Conservation (phyloP, 2,329 filamentous ascomycete genomes). For the Cordyceps farinosa region DNA sequence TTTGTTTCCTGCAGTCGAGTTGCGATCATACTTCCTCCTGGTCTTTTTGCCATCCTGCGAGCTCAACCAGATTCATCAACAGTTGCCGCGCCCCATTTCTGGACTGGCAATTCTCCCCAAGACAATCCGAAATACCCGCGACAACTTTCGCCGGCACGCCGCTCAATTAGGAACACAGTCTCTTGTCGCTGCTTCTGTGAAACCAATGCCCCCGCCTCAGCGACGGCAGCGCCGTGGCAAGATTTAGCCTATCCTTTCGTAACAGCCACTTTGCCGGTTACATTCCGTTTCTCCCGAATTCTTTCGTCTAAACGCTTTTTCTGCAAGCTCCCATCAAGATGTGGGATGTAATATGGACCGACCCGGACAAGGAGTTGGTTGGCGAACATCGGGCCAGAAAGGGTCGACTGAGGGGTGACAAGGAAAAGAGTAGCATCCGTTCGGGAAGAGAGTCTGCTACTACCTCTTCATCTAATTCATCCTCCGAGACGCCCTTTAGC, state of each 20-base stretch:
- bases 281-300: background rate
- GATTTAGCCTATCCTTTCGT: background rate
- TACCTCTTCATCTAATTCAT: conserved; percentile 21
- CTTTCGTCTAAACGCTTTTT: background rate
- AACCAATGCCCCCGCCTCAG: conserved; percentile 3
- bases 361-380: conserved; percentile 50
- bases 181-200: conserved; percentile 4
- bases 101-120: background rate
- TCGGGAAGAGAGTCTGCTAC: conserved; percentile 30
- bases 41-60: background rate
- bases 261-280: background rate
- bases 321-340: conserved; percentile 33
- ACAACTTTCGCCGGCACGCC: background rate
- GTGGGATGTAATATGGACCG: conserved; percentile 59
- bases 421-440: conserved; percentile 25
- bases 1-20: background rate
- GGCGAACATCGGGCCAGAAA: conserved; percentile 51
- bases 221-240: conserved; percentile 1
- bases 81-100: background rate
- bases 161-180: background rate
- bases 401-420: conserved; percentile 28
- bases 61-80: background rate
- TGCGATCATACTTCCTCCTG: background rate
- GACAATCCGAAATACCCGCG: background rate
- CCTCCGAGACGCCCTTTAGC: conserved; percentile 19